Base-by-base conservation (phyloP, 2,329 filamentous ascomycete genomes). In the Phyllosticta ampelicida region DNA sequence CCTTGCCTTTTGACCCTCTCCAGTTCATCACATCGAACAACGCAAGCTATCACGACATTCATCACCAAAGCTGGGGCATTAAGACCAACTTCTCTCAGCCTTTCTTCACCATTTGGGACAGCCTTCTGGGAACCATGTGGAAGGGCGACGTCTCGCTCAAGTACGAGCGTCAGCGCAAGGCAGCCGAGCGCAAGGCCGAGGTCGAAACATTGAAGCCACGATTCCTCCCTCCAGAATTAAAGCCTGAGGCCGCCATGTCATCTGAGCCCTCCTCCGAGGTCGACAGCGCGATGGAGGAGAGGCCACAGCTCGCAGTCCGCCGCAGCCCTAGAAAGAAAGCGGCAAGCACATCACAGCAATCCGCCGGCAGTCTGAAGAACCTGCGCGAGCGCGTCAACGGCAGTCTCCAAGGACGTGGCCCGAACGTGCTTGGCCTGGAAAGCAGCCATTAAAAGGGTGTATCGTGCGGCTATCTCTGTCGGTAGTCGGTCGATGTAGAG, bases 41-140 rank as follows among this genome's bases (percentile, higher is more conserved):
- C 65, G 92, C 94, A 23, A 86, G 86, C 36, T 99, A 97, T 73
- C 94, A 99, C 70, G 94, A 99, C 69, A 92, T 99, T 60, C 94
- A 99, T 74, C 94, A 99, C 75, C 94, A 99, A 75, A 95, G 89
- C 73, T 97, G 92, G 91, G 94, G 94, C 59, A 96, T 99, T 80
- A 99, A 97, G 81, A 88, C 86, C 63, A 95, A 95, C 75, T 95
- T 90, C 72, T 87, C 86, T 5, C 89, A 95, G 73, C 89, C 89
- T 2, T 95, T 91, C 76, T 96, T 97, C 75, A 96, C 88, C 53
- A 90, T 96, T 75, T 97, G 94, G 90, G 94, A 99, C 71, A 79
- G 82, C 52, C 68, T 90, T 26, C 77, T 96, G 20, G 85, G 86
- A 55, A 99, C 94, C 21, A 87, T 84, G 73, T 96, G 90, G 85